Conservation (phyloP, 73 alveolate species). For the Paramecium octaurelia region DNA sequence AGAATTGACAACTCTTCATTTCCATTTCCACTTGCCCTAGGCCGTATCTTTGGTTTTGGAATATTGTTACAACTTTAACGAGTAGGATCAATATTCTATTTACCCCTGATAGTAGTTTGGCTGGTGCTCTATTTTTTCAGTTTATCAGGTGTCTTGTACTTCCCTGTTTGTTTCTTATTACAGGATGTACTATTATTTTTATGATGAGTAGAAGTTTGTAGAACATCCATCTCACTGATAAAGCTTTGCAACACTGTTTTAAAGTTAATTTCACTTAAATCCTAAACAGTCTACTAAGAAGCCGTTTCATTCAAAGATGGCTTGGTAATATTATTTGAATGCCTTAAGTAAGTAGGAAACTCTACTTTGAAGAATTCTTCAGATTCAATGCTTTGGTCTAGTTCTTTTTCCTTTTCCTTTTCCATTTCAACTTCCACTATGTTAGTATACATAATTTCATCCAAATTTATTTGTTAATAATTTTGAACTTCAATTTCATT, state of each 20-base stretch:
- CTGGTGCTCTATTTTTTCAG: background rate
- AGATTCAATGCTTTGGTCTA: background rate
- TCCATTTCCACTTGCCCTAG: background rate
- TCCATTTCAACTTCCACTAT: background rate
- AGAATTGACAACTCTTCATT: background rate
- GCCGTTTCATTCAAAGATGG: background rate
- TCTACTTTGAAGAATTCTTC: slow-evolving; percentile 1
- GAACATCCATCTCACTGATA: slow-evolving; percentile 1
- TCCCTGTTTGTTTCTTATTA: background rate
- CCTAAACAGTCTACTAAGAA: background rate
- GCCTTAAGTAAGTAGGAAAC: background rate
- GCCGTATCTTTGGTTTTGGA: slow-evolving; percentile 20
- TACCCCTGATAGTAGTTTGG: slow-evolving; percentile 18
- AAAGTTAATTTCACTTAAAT: slow-evolving; percentile 26
- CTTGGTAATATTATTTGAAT: background rate
- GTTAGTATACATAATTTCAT: background rate
- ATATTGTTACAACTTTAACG: background rate
- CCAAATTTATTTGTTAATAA: background rate
- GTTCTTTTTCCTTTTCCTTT: background rate
- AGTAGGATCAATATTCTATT: slow-evolving; percentile 12
- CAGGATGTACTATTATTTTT: background rate
- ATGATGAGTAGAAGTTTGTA: background rate
- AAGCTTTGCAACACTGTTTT: background rate
- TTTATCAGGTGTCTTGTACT: slow-evolving; percentile 46
- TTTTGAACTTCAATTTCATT: background rate